Conservation (phyloP, 768 basidiomycete genomes). For the Trametes elegans region DNA sequence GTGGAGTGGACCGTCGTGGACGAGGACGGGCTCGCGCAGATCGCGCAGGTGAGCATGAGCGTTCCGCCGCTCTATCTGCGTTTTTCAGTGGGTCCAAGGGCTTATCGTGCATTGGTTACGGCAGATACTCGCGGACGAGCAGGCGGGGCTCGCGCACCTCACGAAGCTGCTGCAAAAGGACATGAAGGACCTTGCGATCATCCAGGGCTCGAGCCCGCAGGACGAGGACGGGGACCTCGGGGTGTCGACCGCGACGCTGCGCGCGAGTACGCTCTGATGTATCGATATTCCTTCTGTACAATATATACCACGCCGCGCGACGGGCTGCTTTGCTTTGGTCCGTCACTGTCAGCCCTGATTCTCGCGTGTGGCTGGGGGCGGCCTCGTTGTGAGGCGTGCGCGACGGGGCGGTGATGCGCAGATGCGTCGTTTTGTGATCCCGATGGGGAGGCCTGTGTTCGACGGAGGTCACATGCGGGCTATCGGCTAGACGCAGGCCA, state of each 20-base stretch:
- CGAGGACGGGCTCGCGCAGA: conserved; percentile 76
- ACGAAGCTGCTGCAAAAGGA: conserved; percentile 69
- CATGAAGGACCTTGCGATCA: conserved; percentile 63
- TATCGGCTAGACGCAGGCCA: too few relatives aligned
- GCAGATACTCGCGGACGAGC: conserved; percentile 75
- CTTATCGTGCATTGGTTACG: neutral
- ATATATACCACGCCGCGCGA: neutral
- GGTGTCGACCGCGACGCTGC: conserved; percentile 20
- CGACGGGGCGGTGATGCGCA: too few relatives aligned
- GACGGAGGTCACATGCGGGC: too few relatives aligned
- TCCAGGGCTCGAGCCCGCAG: conserved; percentile 39
- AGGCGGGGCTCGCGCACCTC: conserved; percentile 76
- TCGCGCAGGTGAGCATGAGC: conserved; percentile 56
- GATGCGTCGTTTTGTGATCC: too few relatives aligned
- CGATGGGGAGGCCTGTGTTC: too few relatives aligned
- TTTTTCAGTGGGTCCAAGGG: neutral
- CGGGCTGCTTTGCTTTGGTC: too few relatives aligned
- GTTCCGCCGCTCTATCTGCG: neutral
- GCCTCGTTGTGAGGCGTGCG: too few relatives aligned
- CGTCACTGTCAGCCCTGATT: too few relatives aligned
- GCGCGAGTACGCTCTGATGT: conserved; percentile 20
- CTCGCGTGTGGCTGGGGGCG: too few relatives aligned
- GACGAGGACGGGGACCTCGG: conserved; percentile 33
- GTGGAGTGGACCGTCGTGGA: conserved; percentile 85
- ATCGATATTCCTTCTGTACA: conserved; percentile 8